phyloP scores from a whole-genome alignment of 2,329 filamentous ascomycete species.

The Fusarium sp. region DNA sequence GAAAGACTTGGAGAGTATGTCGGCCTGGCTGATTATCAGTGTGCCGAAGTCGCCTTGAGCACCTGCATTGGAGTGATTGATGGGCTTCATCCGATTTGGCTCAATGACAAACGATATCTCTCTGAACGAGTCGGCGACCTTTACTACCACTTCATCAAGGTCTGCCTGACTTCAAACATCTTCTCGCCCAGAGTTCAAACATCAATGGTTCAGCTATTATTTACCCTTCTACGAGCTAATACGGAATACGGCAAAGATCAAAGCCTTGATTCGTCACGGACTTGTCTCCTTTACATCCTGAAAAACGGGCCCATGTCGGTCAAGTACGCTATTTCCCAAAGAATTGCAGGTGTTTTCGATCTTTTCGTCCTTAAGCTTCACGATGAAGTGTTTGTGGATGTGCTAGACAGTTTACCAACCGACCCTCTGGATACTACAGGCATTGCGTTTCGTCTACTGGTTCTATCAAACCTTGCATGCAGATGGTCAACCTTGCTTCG shows the following conservation, averaged over 20 bases:
- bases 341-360: conserved; percentile 81
- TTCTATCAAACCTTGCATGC: conserved; percentile 83
- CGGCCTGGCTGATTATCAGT: conserved; percentile 72
- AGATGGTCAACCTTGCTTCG: conserved; percentile 89
- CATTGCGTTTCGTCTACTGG: conserved; percentile 85
- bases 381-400: conserved; percentile 86
- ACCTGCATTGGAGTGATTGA: conserved; percentile 78
- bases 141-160: conserved; percentile 82
- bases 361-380: conserved; percentile 87
- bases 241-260: conserved; percentile 76
- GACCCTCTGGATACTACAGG: conserved; percentile 82
- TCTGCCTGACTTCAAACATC: conserved; percentile 75
- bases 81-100: conserved; percentile 75
- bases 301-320: conserved; percentile 75
- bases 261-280: conserved; percentile 72
- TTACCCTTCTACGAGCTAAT: conserved; percentile 76
- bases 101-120: conserved; percentile 70
- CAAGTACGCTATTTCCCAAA: conserved; percentile 81
- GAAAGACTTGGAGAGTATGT: conserved; percentile 67
- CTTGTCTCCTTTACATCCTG: conserved; percentile 82
- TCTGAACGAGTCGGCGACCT: conserved; percentile 79
- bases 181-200: conserved; percentile 79
- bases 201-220: conserved; percentile 76
- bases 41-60: conserved; percentile 80
- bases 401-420: conserved; percentile 83